Evolutionary conservation across 2,329 filamentous ascomycete species (phyloP).

Genomic region (Colletotrichum lentis): DNA sequence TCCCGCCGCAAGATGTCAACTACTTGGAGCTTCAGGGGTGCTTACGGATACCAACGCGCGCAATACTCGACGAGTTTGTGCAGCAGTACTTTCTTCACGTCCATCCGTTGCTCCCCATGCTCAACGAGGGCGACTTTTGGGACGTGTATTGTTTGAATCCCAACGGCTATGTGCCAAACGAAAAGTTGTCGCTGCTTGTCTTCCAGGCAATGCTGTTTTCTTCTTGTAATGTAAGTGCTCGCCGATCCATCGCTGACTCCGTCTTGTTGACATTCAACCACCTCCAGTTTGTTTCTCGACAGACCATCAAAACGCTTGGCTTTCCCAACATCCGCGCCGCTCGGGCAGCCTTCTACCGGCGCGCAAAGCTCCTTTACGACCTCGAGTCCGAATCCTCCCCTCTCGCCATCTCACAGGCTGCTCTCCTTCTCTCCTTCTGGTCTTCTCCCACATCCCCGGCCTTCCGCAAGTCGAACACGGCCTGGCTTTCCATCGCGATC

Average conservation of each 20-base stretch:
- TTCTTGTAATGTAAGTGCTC: constrained; percentile 49
- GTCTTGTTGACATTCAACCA: background rate
- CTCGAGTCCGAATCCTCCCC: constrained; percentile 55
- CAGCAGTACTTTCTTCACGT: constrained; percentile 58
- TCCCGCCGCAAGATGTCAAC: constrained; percentile 56
- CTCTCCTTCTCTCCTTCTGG: constrained; percentile 56
- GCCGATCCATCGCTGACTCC: constrained; percentile 12
- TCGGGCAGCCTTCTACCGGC: constrained; percentile 54
- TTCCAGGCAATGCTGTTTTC: constrained; percentile 57
- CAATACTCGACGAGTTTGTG: constrained; percentile 57
- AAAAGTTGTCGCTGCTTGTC: constrained; percentile 54
- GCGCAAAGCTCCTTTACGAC: constrained; percentile 53
- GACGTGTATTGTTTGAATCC: constrained; percentile 50
- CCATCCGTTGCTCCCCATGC: constrained; percentile 54
- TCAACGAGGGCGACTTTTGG: constrained; percentile 57
- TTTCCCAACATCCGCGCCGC: constrained; percentile 54
- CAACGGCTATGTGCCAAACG: constrained; percentile 35
- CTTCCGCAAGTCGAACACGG: constrained; percentile 52
- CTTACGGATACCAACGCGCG: constrained; percentile 53
- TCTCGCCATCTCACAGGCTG: constrained; percentile 52
- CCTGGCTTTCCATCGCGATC: constrained; percentile 60
- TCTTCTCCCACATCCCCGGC: constrained; percentile 45
- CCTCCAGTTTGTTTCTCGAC: constrained; percentile 50
- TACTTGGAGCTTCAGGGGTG: constrained; percentile 58
- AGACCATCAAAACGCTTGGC: constrained; percentile 52